These are phyloP conservation scores for Stemphylium beticola DNA, from an alignment of 2,329 filamentous ascomycete species.

Conservation along the genomic window DNA sequence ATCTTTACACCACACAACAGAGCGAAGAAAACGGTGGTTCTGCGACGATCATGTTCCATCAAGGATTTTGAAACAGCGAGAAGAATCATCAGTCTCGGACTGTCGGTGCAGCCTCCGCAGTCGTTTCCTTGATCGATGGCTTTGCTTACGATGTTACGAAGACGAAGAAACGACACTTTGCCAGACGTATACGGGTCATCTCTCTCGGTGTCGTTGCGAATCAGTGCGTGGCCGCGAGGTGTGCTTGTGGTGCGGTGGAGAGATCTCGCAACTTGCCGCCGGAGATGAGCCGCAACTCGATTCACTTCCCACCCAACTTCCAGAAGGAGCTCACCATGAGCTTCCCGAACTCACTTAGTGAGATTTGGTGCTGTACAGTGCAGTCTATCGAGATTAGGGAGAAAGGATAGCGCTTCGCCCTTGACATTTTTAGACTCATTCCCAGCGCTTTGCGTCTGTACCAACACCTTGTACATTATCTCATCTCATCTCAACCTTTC, in stretches of 20 bases:
- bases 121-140: conserved; percentile 30
- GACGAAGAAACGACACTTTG: conserved; percentile 14
- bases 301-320: background rate
- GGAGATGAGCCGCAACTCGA: background rate
- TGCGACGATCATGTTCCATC: conserved; percentile 10
- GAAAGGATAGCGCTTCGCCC: background rate
- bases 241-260: conserved; percentile 27
- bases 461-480: background rate
- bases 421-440: background rate
- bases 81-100: background rate
- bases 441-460: background rate
- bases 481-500: background rate
- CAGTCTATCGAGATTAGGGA: background rate
- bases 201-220: conserved; percentile 16
- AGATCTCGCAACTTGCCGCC: conserved; percentile 6
- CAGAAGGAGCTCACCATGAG: background rate
- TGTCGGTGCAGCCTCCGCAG: conserved; percentile 29
- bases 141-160: conserved; percentile 30
- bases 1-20: conserved; percentile 32
- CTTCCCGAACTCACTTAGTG: background rate
- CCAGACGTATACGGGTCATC: conserved; percentile 2
- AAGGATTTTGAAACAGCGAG: background rate
- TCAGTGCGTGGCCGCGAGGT: conserved; percentile 4
- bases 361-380: background rate
- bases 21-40: conserved; percentile 26